A percentile compares a stretch with the other conserved stretches of the same genome.
Evolutionary conservation across 2,329 filamentous ascomycete genomes (phyloP).

Genomic region (Anthostomella pinea): DNA sequence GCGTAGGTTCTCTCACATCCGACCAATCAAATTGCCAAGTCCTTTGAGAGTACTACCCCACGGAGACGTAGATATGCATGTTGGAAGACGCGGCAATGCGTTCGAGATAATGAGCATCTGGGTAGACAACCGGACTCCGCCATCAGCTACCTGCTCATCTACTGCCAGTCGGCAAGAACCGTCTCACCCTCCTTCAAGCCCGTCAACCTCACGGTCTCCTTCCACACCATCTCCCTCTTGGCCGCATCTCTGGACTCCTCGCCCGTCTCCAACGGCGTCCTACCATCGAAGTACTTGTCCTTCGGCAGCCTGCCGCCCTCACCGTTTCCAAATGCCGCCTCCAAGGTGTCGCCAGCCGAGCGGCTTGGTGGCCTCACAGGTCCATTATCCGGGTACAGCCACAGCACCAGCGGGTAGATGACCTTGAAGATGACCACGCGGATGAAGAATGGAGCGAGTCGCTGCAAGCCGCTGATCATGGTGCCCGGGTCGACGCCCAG

Average conservation of each 20-base stretch:
- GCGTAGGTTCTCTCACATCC: too few relatives aligned
- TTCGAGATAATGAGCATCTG: too few relatives aligned
- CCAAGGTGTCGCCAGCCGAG: conserved; percentile 1
- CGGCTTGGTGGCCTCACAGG: not conserved
- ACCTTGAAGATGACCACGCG: conserved; percentile 7
- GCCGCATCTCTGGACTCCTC: conserved; percentile 4
- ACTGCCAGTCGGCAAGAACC: conserved; percentile 7
- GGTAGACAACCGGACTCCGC: too few relatives aligned
- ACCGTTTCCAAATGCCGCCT: not conserved
- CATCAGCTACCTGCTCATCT: too few relatives aligned
- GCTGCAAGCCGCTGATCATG: conserved; percentile 5
- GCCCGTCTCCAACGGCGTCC: conserved; percentile 2
- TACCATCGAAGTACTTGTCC: conserved; percentile 7
- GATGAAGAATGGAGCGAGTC: conserved; percentile 7
- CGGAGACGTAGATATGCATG: too few relatives aligned
- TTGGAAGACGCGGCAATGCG: too few relatives aligned
- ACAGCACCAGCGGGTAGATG: conserved; percentile 5
- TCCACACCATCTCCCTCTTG: conserved; percentile 10
- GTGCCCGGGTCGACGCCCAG: conserved; percentile 15
- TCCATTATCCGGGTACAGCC: conserved; percentile 2
- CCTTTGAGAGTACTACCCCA: too few relatives aligned
- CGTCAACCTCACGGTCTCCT: conserved; percentile 7
- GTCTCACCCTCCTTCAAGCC: conserved; percentile 8
- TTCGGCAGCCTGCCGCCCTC: conserved; percentile 1
- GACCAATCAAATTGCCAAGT: too few relatives aligned